Percentiles rank a stretch among this genome's conserved stretches.
These are phyloP conservation scores for Cubamyces lactineus DNA, from an alignment of 768 basidiomycete genomes.

Conservation along the genomic window DNA sequence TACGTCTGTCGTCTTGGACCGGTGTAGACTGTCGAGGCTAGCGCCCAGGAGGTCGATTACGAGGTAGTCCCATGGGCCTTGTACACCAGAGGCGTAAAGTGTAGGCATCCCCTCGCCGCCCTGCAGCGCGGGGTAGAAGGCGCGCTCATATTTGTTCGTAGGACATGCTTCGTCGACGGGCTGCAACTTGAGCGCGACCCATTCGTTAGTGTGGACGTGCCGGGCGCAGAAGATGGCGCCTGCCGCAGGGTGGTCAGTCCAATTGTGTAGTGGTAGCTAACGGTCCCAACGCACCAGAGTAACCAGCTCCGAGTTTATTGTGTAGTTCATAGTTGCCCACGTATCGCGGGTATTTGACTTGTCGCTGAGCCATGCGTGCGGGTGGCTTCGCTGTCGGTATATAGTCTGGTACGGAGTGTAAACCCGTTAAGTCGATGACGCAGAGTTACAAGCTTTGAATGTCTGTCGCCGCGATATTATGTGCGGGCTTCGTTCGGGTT, in stretches of 20 bases:
- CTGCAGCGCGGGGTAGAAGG: conserved; percentile 69
- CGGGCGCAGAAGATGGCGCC: conserved; percentile 72
- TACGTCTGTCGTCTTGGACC: conserved; percentile 54
- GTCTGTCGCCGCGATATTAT: neutral
- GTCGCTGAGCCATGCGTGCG: neutral
- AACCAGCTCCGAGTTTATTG: conserved; percentile 68
- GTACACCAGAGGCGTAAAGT: conserved; percentile 56
- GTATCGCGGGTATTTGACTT: conserved; percentile 33
- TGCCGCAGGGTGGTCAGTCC: conserved; percentile 29
- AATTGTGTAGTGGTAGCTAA: no score
- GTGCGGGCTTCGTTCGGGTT: neutral
- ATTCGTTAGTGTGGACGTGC: conserved; percentile 56
- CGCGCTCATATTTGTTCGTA: conserved; percentile 72
- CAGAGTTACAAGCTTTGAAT: neutral
- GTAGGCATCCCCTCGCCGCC: conserved; percentile 76
- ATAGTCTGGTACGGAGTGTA: conserved; percentile 17
- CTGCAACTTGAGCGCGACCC: conserved; percentile 79
- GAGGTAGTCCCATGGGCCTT: conserved; percentile 45
- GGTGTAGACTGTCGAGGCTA: conserved; percentile 67
- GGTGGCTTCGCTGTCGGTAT: conserved; percentile 5
- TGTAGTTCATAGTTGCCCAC: conserved; percentile 67
- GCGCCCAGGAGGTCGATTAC: conserved; percentile 77
- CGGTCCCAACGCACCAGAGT: conserved; percentile 54
- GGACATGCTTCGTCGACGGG: conserved; percentile 71
- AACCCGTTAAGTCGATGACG: neutral